Evolutionary conservation across 2,329 filamentous ascomycete species (phyloP).

Genomic region (Cordyceps cateniannulata): DNA sequence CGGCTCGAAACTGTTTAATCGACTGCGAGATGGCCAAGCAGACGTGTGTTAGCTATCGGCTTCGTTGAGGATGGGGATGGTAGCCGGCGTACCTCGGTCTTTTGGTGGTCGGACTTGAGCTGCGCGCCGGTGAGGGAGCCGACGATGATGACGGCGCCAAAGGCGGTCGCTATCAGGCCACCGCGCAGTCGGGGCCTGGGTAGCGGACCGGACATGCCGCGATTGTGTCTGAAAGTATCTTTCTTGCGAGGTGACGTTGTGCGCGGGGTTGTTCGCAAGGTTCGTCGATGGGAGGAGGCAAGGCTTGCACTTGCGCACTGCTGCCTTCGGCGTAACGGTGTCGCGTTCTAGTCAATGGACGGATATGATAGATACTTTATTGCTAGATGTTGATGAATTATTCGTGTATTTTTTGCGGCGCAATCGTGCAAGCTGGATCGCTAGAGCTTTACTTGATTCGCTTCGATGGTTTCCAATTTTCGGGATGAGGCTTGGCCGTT

Average conservation of each 20-base stretch:
- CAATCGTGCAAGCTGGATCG: not conserved
- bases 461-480: not conserved
- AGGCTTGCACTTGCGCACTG: not conserved
- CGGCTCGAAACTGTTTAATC: constrained; percentile 32
- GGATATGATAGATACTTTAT: not conserved
- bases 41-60: not conserved
- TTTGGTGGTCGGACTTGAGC: constrained; percentile 42
- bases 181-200: constrained; percentile 27
- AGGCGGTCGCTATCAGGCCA: constrained; percentile 34
- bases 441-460: not conserved
- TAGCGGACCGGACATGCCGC: constrained; percentile 14
- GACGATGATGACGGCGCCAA: constrained; percentile 40
- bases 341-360: not conserved
- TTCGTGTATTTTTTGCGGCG: not conserved
- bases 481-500: not conserved
- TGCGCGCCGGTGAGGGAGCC: constrained; percentile 43
- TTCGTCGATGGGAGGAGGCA: not conserved
- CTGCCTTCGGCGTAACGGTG: too few relatives aligned
- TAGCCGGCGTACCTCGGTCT: constrained; percentile 29
- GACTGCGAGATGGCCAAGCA: constrained; percentile 20
- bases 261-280: too few relatives aligned
- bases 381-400: not conserved
- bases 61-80: too few relatives aligned
- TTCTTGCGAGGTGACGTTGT: not conserved
- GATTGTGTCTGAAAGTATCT: not conserved